phyloP scores from a whole-genome alignment of 805 yeast species.

The Candida maris region DNA sequence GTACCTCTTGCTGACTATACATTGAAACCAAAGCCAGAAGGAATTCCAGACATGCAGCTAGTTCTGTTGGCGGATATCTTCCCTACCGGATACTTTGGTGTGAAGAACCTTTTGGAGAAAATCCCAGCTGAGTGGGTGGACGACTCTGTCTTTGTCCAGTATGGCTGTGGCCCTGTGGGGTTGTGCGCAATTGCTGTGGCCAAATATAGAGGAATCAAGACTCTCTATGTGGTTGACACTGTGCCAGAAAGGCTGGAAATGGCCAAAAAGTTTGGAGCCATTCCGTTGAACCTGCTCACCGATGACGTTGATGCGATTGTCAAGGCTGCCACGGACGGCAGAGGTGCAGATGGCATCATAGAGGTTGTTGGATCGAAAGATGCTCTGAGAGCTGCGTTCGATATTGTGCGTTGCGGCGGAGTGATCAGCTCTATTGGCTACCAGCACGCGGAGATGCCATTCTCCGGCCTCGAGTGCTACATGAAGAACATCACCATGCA shows the following conservation, averaged over 20 bases:
- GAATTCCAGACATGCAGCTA: conserved; percentile 41
- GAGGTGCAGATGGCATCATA: conserved; percentile 58
- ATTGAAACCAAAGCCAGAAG: conserved; percentile 41
- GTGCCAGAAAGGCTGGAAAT: conserved; percentile 44
- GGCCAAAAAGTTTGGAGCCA: conserved; percentile 42
- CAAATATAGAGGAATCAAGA: conserved; percentile 40
- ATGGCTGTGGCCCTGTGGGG: conserved; percentile 63
- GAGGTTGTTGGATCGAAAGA: conserved; percentile 57
- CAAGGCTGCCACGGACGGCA: conserved; percentile 36
- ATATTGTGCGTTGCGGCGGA: conserved; percentile 54
- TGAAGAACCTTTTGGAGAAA: conserved; percentile 33
- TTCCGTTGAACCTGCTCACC: conserved; percentile 42
- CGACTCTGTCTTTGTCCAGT: conserved; percentile 40
- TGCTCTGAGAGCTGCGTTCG: conserved; percentile 50
- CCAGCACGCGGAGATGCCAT: conserved; percentile 55
- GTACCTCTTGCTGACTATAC: conserved; percentile 57
- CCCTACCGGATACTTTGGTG: conserved; percentile 52
- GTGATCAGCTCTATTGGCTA: conserved; percentile 57
- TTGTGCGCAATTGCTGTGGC: conserved; percentile 48
- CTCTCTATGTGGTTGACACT: conserved; percentile 46
- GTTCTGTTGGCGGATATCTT: conserved; percentile 62
- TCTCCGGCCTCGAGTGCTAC: conserved; percentile 55
- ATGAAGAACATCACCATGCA: conserved; percentile 53
- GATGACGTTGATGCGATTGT: conserved; percentile 36
- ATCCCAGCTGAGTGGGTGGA: conserved; percentile 2